These are phyloP conservation scores for Porphyra umbilicalis DNA, from an alignment of 31 red algal species.

Conservation along the genomic window DNA sequence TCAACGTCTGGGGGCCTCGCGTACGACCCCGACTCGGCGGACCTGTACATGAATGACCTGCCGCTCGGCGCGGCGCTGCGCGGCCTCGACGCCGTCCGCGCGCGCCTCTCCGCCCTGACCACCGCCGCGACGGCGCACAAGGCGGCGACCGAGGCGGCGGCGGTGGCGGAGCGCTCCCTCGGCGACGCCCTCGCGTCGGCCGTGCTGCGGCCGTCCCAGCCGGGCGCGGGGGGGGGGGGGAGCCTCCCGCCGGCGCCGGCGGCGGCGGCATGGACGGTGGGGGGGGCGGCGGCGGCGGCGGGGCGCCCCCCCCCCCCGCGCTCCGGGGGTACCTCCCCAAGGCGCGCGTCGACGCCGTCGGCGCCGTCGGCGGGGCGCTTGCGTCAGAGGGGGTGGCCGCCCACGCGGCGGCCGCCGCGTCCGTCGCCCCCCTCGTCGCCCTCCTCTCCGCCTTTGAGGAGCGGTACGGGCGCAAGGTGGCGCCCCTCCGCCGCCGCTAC, in stretches of 20 bases:
- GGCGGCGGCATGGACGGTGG: not conserved
- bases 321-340: not conserved
- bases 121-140: constrained; percentile 52
- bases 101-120: constrained; percentile 39
- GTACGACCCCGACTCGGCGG: constrained; percentile 38
- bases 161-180: constrained; percentile 24
- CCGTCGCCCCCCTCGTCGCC: constrained; percentile 22
- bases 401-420: not conserved
- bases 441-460: constrained; percentile 61
- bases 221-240: not conserved
- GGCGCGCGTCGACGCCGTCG: not conserved
- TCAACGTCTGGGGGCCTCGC: constrained; percentile 1
- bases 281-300: not conserved
- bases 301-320: not conserved
- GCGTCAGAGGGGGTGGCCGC: not conserved
- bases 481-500: constrained; percentile 54
- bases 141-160: constrained; percentile 46
- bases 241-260: not conserved
- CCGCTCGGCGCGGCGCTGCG: constrained; percentile 56
- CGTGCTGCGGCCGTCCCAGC: constrained; percentile 10
- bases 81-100: constrained; percentile 49
- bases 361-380: not conserved
- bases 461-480: constrained; percentile 52
- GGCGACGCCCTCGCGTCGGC: constrained; percentile 37
- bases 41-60: constrained; percentile 65